Base-by-base conservation (phyloP, 2,329 filamentous ascomycete species). In the Fusarium floridanum region DNA sequence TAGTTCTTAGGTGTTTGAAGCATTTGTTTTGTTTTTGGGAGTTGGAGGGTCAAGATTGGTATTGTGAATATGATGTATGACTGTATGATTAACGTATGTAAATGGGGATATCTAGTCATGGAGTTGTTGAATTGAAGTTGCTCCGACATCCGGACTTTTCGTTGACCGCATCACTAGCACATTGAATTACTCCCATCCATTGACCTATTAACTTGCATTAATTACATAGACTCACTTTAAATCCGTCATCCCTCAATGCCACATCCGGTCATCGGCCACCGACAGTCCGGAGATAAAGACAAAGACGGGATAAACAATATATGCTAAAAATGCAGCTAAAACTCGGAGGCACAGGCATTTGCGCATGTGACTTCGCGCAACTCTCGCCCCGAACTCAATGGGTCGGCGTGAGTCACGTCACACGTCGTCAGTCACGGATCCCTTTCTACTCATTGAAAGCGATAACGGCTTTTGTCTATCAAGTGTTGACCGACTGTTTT, bases 311-410 rank as follows among this genome's bases (percentile, higher is more conserved):
- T n/a, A 50, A 27, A 27, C 4, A 29, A 11, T 29, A 5, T 17
- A 10, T 27, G 24, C 45, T 50, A 50, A 50, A 7, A 29, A 50
- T 50, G 45, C 45, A 50, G 45, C 45, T 50, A 45, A 43, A 48
- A 48, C 20, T 24, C 12, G 20, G 20, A 24, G 12, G 20, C 7
- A 50, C 16, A 53, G 29, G 29, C 17, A 56, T 14, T 11, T 11
- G 17, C 2, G 53, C 78, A 80, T 80, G 79, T 80, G 79, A 80
- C 78, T 78, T 77, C 76, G 79, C 78, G 79, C 70, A 56, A 78
- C 57, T 78, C 73, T 80, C 79, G 78, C 69, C 70, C 71, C 32
- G 32, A 29, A 34, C 17, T 57, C 67, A 50, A 57, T 70, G 41
- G 22, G 20, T 68, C 70, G 45, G 64, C 68, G 77, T 80, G 74